Conservation (phyloP, 805 yeast species). For the Yarrowia bubula region DNA sequence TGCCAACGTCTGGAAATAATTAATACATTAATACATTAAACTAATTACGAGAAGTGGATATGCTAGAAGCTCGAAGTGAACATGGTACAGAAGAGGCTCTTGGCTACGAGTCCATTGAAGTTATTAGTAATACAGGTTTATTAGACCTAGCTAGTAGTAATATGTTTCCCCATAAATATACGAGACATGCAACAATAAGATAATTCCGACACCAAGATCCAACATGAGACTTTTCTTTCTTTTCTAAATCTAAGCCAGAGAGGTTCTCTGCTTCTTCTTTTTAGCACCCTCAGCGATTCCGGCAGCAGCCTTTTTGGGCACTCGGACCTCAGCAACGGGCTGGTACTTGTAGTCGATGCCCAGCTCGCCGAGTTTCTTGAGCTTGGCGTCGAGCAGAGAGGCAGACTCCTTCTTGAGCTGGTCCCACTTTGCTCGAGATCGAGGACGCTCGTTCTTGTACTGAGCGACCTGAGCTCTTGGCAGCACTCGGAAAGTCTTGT, state of each 20-base stretch:
- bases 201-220: slow-evolving; percentile 18
- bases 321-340: slow-evolving; percentile 11
- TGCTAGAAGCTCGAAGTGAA: too few relatives aligned
- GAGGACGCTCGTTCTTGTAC: slow-evolving; percentile 55
- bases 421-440: slow-evolving; percentile 56
- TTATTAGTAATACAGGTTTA: slow-evolving; percentile 6
- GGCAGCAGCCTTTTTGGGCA: slow-evolving; percentile 28
- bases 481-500: slow-evolving; percentile 53
- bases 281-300: slow-evolving; percentile 25
- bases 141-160: slow-evolving; percentile 23
- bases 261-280: slow-evolving; percentile 29
- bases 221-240: not conserved
- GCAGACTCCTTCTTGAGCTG: slow-evolving; percentile 50
- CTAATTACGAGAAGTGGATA: not conserved
- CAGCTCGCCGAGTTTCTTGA: slow-evolving; percentile 49
- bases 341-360: slow-evolving; percentile 53
- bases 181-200: slow-evolving; percentile 26
- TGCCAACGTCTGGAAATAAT: slow-evolving; percentile 42
- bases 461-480: slow-evolving; percentile 59
- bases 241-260: slow-evolving; percentile 9
- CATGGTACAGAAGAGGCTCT: too few relatives aligned
- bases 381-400: slow-evolving; percentile 46
- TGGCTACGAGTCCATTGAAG: too few relatives aligned
- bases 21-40: slow-evolving; percentile 1
- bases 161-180: slow-evolving; percentile 14